A percentile compares a stretch with the other conserved stretches of the same genome.
Evolutionary conservation across 2,329 filamentous ascomycete genomes (phyloP).

Genomic region (Fusarium sp.): DNA sequence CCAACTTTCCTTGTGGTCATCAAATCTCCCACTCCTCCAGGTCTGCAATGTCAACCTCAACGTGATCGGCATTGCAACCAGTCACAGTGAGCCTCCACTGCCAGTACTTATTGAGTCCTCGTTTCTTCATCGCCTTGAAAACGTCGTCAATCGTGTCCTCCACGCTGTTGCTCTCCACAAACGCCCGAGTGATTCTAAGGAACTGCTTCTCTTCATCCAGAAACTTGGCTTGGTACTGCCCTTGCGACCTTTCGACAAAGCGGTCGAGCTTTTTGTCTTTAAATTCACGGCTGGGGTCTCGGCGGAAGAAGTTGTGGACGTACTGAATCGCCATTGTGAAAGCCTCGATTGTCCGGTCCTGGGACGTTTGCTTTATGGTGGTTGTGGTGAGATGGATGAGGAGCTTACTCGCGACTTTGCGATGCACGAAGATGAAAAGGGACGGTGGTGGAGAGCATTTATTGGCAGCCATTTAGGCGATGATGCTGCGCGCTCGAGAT

Average conservation of each 20-base stretch:
- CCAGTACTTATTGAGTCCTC: neutral
- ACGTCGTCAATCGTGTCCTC: neutral
- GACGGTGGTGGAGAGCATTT: neutral
- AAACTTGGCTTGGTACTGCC: neutral
- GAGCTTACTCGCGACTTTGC: neutral
- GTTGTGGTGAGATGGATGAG: rapidly evolving
- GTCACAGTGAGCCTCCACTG: neutral
- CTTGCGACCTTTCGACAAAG: neutral
- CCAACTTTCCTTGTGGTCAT: neutral
- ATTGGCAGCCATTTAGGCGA: rapidly evolving
- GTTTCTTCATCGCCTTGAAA: neutral
- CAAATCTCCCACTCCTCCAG: neutral
- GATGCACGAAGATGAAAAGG: too few relatives aligned
- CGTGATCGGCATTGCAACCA: rapidly evolving
- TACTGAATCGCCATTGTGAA: neutral
- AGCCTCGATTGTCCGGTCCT: too few relatives aligned
- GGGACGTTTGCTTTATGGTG: rapidly evolving
- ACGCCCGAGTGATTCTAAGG: neutral
- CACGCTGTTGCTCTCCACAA: neutral
- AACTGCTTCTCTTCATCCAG: neutral
- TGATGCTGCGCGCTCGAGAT: too few relatives aligned
- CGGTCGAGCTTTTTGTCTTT: neutral
- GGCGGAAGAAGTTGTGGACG: neutral
- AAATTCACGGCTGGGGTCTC: neutral
- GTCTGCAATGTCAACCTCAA: neutral